A percentile compares a stretch with the other conserved stretches of the same genome.
Conservation (phyloP, 108 stramenopile genomes). For the Fragilaria radians region DNA sequence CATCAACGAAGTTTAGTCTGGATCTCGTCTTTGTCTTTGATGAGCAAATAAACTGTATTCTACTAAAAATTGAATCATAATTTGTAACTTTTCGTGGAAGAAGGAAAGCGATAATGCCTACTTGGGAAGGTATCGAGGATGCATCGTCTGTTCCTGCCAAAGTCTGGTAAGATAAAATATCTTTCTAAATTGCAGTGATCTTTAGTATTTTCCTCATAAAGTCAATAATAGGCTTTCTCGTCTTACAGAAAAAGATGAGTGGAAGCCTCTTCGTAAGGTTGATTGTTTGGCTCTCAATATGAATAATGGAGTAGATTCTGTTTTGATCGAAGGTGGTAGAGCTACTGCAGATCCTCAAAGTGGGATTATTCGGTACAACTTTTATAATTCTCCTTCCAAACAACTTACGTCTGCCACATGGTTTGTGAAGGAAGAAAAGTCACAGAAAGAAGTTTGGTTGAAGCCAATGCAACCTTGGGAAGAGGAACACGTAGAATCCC, state of each 20-base stretch:
- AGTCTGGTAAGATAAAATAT: slow-evolving; percentile 27
- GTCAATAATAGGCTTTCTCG: slow-evolving; percentile 25
- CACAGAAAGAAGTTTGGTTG: slow-evolving; percentile 38
- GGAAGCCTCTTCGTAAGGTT: slow-evolving; percentile 69
- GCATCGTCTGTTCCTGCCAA: slow-evolving; percentile 35
- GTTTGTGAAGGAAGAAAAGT: slow-evolving; percentile 52
- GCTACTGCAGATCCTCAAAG: slow-evolving; percentile 52
- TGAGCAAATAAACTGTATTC: too few relatives aligned
- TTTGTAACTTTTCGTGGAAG: too few relatives aligned
- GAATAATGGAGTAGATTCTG: slow-evolving; percentile 13
- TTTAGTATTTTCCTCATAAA: not conserved
- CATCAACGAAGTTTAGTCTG: too few relatives aligned
- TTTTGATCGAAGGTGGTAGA: slow-evolving; percentile 58
- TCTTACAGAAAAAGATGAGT: slow-evolving; percentile 40
- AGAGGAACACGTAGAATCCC: slow-evolving; percentile 40
- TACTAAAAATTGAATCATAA: too few relatives aligned
- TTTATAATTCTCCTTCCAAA: slow-evolving; percentile 29
- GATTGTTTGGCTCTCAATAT: slow-evolving; percentile 70
- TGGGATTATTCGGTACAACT: slow-evolving; percentile 51
- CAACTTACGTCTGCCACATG: slow-evolving; percentile 58
- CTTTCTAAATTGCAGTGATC: not conserved
- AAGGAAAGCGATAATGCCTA: slow-evolving; percentile 39
- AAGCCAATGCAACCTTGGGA: slow-evolving; percentile 44
- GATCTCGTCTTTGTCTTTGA: too few relatives aligned
- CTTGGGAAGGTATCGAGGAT: slow-evolving; percentile 65